Base-by-base conservation (phyloP, 2,329 filamentous ascomycete genomes). In the Proliferodiscus dingleyae region DNA sequence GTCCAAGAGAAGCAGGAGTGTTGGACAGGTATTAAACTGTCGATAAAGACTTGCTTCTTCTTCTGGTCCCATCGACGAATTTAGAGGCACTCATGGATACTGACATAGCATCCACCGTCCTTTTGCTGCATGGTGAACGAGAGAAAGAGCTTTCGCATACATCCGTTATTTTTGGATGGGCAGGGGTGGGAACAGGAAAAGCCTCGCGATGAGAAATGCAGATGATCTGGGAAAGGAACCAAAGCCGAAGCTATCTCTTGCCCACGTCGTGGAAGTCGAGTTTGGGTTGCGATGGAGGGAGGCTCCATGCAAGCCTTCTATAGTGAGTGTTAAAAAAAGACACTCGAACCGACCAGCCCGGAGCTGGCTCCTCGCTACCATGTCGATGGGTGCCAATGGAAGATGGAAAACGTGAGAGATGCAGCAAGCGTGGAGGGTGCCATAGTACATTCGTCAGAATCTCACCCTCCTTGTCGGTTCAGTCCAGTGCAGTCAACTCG, bases 311-410 rank as follows among this genome's bases (percentile, higher is more conserved):
- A 23, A 37, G 10, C 34, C 19, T 22, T 26, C 29, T 19, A 18
- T n/a, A n/a, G n/a, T n/a, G n/a, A 37, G 23, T 22, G 19, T n/a
- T 37, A 24, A 22, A 37, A 23, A 37, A 37, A 37, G 34, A 37
- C 34, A 37, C 3, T 37, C 9, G 34, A 37, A 15, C 9, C 6
- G 34, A 37, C 34, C 32, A 34, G 18, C 7, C n/a, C 16, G 32
- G 32, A 26, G 32, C 16, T 23, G 10, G 6, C 34, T 19, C 34
- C 34, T 37, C 34, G 34, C 34, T 37, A 37, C 34, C 34, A 22
- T n/a, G 16, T 11, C 34, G 18, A 37, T n/a, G 10, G 34, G 34
- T 18, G 15, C 34, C 34, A 36, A 36, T 21, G 19, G 18, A 22
- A 8, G n/a, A 3, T 11, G 9, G n/a, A 16, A 9, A 15, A n/a